Evolutionary conservation across 2,329 filamentous ascomycete genomes (phyloP).

Genomic region (Westerdykella sp.): DNA sequence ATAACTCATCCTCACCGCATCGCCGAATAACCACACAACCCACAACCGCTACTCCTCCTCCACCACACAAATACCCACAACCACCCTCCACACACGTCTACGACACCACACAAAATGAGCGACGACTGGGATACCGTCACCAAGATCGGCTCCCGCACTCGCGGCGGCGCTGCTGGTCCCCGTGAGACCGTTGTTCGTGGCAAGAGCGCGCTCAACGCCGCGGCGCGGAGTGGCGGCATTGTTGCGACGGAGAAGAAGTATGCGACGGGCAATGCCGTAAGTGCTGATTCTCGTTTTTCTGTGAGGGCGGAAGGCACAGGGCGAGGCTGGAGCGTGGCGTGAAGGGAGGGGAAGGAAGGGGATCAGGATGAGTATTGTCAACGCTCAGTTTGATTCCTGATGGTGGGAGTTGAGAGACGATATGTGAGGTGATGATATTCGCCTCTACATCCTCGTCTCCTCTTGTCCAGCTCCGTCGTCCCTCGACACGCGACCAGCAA

Average conservation of each 20-base stretch:
- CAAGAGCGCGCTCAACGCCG: conserved; percentile 79
- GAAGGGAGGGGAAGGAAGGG: background rate
- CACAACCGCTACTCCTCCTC: background rate
- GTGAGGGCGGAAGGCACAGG: background rate
- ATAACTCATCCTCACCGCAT: too few relatives aligned
- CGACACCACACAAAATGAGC: conserved; percentile 48
- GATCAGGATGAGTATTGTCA: background rate
- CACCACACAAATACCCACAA: too few relatives aligned
- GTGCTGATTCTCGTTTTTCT: conserved; percentile 32
- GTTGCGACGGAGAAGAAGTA: conserved; percentile 91
- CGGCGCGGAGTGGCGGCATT: conserved; percentile 69
- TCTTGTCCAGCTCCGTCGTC: background rate
- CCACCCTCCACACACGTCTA: conserved; percentile 3
- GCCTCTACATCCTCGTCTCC: background rate
- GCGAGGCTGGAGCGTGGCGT: background rate
- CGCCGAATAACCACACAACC: background rate
- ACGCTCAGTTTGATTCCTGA: too few relatives aligned
- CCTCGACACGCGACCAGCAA: background rate
- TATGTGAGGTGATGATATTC: background rate
- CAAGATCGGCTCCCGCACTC: conserved; percentile 87
- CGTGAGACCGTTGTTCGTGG: conserved; percentile 88
- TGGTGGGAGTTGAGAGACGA: too few relatives aligned
- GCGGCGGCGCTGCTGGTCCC: conserved; percentile 57
- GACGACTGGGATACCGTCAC: conserved; percentile 78
- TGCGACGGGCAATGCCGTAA: conserved; percentile 69